A percentile compares a stretch with the other conserved stretches of the same genome.
phyloP scores from a whole-genome alignment of 2,329 filamentous ascomycete species.

The Colletotrichum simmondsii region DNA sequence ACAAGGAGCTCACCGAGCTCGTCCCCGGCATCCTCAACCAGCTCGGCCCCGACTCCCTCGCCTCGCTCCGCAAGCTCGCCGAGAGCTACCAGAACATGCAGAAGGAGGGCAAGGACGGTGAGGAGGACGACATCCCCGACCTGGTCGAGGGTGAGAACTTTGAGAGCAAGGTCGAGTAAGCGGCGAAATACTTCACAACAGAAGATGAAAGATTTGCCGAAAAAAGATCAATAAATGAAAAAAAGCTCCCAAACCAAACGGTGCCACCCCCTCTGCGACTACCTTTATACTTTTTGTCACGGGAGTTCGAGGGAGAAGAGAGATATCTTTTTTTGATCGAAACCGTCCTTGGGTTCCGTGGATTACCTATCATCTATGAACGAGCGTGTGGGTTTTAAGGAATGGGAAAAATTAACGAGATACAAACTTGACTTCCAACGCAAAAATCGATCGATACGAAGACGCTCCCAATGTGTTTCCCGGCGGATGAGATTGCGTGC shows the following conservation, averaged over 20 bases:
- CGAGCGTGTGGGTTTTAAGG: slow-evolving; percentile 12
- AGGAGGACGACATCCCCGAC: slow-evolving; percentile 94
- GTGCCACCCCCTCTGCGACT: neutral
- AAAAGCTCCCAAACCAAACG: neutral
- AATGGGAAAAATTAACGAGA: slow-evolving; percentile 9
- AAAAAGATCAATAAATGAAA: slow-evolving; percentile 12
- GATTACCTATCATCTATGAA: slow-evolving; percentile 7
- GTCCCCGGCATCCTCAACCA: slow-evolving; percentile 99
- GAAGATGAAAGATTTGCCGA: neutral
- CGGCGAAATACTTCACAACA: neutral
- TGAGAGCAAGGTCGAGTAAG: slow-evolving; percentile 95
- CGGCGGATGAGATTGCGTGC: neutral
- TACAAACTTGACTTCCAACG: slow-evolving; percentile 4
- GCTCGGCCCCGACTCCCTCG: slow-evolving; percentile 97
- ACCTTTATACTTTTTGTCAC: neutral
- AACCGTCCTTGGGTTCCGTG: neutral
- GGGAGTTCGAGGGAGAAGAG: slow-evolving; percentile 6
- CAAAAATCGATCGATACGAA: slow-evolving; percentile 5
- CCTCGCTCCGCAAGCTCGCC: slow-evolving; percentile 96
- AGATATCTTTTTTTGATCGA: neutral
- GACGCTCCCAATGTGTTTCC: neutral
- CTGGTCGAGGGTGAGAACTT: slow-evolving; percentile 98
- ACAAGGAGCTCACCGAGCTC: slow-evolving; percentile 99
- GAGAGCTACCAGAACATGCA: slow-evolving; percentile 99
- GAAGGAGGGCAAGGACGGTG: slow-evolving; percentile 86